Evolutionary conservation across 2,329 filamentous ascomycete species (phyloP), one percentile per base, ranked within the genome.

Genomic region (Magnaporthiopsis poae): DNA sequence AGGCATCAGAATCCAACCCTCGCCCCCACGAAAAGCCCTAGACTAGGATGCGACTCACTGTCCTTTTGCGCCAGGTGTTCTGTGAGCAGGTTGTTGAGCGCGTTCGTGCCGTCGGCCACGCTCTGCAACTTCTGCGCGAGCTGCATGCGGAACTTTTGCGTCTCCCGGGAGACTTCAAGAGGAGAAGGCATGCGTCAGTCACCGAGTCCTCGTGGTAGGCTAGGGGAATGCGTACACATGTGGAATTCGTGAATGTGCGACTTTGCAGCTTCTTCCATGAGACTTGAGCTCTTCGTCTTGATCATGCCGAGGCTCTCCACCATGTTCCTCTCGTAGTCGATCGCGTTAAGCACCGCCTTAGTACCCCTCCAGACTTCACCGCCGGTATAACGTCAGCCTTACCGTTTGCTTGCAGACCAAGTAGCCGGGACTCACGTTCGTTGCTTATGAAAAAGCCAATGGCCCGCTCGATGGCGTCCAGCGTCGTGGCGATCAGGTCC

Each of bases 371-470:
- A 5, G 7, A 61, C 60, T 61, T 61, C 3, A 31, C 18, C 25
- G 31, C 8, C 21, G 13, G 12, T 8, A 60, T 18, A 33, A 29
- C 12, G 60, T 56, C 46, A 56, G 46, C 21, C 21, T n/a, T 56
- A 21, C 46, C 21, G 46, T 11, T 56, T 21, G 46, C 21, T 56
- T 56, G 46, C 21, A 25, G 46, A 56, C 46, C 18, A n/a, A 56
- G 46, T n/a, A 13, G 21, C n/a, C 21, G 46, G 5, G 31, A 61
- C 60, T 31, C 60, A 61, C 60, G 13, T 31, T 52, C 63, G 2
- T 68, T 68, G 25, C 64, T 66, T 12, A 64, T 64, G 52, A 68
- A 60, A 46, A 56, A 18, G 63, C 46, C 25, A 64, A 66, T 13
- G 36, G 61, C 52, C 33, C 39, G 0, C 63, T 67, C 60, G 59